Base-by-base conservation (phyloP, 1,139 yeast species). In the Hanseniaspora uvarum region DNA sequence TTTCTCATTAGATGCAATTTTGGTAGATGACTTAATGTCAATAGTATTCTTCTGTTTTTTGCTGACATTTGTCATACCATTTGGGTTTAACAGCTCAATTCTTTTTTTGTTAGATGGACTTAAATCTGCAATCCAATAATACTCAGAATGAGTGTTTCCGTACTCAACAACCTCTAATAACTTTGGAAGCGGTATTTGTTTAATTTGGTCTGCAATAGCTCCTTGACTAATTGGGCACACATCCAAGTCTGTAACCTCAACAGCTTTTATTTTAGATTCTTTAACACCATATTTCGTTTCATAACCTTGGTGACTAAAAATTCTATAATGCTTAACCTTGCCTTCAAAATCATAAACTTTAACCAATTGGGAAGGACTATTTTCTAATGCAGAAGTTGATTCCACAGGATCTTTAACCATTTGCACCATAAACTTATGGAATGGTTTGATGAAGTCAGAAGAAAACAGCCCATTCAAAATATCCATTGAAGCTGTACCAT, bases 281-380 rank as follows among this genome's bases (percentile, higher is more conserved):
- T 34, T 4, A 52, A 43, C 18, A 23, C 63, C 16, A 63, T 59
- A 43, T 71, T 63, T 18, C 59, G 62, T 12, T 68, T 58, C 41
- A 51, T 71, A 74, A 50, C 73, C 68, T 4, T 67, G 63, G 41
- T 72, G 71, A 0, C 83, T 74, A 58, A 82, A 80, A 59, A 85
- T 81, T 40, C 94, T 72, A 63, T 79, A 86, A 60, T 79, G 85
- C 61, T 85, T 84, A 58, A 75, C 72, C 59, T 87, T 80, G 0
- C 94, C 94, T 57, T 79, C 80, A 59, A 81, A 80, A 61, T 85
- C 94, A 57, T 81, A 78, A 28, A 82, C 81, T 56, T 86, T 72
- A 1, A 83, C 73, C 2, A 86, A 68, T 19, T 49, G 53, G 16
- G 39, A 24, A 10, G 41, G 41, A 10, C 26, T 41, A 11, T 1